These are phyloP conservation scores for Blastocystis sp. DNA, from an alignment of 352 stramenopile genomes.

Conservation along the genomic window DNA sequence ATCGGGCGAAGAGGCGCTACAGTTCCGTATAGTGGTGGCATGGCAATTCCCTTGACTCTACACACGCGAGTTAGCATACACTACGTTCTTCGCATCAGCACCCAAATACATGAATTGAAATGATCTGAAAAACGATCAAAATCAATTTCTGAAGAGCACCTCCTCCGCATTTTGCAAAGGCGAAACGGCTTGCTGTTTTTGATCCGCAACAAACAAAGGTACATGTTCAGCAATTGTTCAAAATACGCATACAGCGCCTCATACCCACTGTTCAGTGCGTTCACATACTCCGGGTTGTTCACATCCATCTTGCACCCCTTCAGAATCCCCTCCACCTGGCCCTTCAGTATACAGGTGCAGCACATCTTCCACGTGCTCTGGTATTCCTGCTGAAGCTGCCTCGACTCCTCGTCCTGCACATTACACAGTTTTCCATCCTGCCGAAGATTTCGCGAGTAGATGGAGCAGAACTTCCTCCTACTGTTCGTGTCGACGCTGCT, in stretches of 20 bases:
- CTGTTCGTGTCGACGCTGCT: neutral
- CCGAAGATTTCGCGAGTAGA: neutral
- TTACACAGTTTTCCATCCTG: neutral
- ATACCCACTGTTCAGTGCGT: neutral
- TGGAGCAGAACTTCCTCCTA: neutral
- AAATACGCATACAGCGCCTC: neutral
- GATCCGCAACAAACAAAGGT: neutral
- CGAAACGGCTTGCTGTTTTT: neutral
- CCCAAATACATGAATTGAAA: neutral
- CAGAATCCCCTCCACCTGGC: neutral
- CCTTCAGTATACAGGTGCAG: neutral
- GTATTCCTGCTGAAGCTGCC: neutral
- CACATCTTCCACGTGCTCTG: neutral
- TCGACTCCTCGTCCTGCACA: neutral
- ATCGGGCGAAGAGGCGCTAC: slow-evolving; percentile 63
- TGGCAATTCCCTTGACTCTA: slow-evolving; percentile 12
- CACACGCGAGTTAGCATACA: slow-evolving; percentile 16
- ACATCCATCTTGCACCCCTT: neutral
- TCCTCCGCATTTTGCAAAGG: neutral
- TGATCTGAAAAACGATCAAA: neutral
- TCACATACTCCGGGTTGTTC: neutral
- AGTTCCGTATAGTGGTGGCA: slow-evolving; percentile 59
- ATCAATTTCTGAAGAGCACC: neutral
- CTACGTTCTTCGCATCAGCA: neutral
- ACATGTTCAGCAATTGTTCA: neutral